Evolutionary conservation across 306 rosid species (phyloP), one percentile per base, ranked within the genome.

Genomic region (Prunus kanzakura): DNA sequence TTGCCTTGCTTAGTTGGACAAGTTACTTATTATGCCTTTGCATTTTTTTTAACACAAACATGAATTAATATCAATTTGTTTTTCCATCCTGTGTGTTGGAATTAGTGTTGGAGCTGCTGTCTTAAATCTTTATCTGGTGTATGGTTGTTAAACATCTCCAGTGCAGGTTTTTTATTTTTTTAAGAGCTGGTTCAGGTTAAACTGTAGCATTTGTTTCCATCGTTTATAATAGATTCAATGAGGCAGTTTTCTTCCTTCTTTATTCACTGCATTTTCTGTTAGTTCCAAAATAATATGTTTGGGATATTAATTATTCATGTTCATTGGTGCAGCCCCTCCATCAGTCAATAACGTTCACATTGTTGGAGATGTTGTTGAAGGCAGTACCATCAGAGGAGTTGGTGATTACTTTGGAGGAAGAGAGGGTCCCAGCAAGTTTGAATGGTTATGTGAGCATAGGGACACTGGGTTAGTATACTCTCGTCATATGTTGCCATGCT

Each of bases 391-490:
- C 67, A 91, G 88, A 88, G 99, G 99, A 69, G 83, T 87, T 79
- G 99, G 99, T 77, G 87, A 92, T 82, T 95, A 95, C 85, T 91
- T 95, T 83, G 99, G 99, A 75, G 99, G 99, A 71, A 89, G 90
- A 84, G 99, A 95, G 86, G 99, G 99, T 55, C 99, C 99, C 54
- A 95, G 98, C 96, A 92, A 91, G 82, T 95, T 92, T 86, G 97
- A 95, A 82, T 95, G 99, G 99, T 64, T 89, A 80, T 82, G 90
- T 63, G 89, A 91, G 86, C 88, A 79, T 45, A 82, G 25, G 78
- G 90, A 92, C 63, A 79, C 86, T 63, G 92, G 99, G 99, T 95
- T 30, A 80, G 97, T 91, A 78, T 67, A 41, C 71, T 73, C 64
- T 38, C 7, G 43, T 38, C 43, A 23, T 38, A 45, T 47, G 35